These are phyloP conservation scores for Uronychia setigera DNA, from an alignment of 73 alveolate genomes.

Conservation along the genomic window DNA sequence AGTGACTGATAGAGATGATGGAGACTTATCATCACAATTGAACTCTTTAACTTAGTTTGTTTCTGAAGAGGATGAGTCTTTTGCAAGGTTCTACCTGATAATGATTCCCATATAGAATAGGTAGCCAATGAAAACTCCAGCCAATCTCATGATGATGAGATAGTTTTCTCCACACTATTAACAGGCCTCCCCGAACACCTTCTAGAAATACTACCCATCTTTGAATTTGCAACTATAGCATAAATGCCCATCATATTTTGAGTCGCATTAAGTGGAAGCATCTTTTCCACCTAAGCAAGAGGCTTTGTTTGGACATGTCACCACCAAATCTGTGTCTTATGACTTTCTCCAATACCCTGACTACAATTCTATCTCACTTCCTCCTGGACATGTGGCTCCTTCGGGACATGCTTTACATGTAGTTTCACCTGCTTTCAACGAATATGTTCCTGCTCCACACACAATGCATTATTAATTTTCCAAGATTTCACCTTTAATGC, in stretches of 20 bases:
- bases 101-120: neutral
- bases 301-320: neutral
- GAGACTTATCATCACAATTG: too few relatives aligned
- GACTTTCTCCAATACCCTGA: constrained; percentile 20
- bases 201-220: neutral
- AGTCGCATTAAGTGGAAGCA: neutral
- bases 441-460: constrained; percentile 2
- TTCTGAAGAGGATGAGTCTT: too few relatives aligned
- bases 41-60: too few relatives aligned
- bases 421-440: neutral
- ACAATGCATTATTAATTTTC: neutral
- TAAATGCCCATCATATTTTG: neutral
- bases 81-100: neutral
- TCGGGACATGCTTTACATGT: constrained; percentile 1
- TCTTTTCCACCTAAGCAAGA: neutral
- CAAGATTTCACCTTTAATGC: neutral
- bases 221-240: neutral
- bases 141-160: neutral
- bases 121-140: neutral
- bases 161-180: neutral
- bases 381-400: constrained; percentile 8
- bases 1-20: too few relatives aligned
- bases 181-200: neutral
- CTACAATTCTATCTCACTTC: neutral
- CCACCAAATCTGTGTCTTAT: neutral